Evolutionary conservation across 2,329 filamentous ascomycete genomes (phyloP), one percentile per base, ranked within the genome.

Genomic region (Penicillium sp.): DNA sequence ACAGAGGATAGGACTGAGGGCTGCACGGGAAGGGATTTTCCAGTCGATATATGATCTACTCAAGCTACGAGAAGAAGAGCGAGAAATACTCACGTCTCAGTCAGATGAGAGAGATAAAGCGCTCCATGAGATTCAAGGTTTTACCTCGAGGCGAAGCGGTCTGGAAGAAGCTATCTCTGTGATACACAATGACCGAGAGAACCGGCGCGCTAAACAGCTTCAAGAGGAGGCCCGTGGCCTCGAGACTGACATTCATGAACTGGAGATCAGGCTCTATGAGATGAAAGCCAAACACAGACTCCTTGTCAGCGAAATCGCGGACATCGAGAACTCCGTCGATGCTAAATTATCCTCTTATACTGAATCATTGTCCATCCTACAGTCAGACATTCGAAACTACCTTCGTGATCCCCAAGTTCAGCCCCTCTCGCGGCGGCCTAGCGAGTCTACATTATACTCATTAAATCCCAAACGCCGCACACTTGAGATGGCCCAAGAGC

Each of bases 291-390:
- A 77, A 49, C 82, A 86, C 63, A 75, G 78, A 18, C 75, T 78
- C 57, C 69, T 87, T n/a, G 54, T 81, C 31, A 71, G 75, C 27
- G 79, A 85, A 60, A 76, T 84, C 23, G 76, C 79, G 27, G 74
- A 81, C 14, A 71, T 80, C 12, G 79, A 85, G 61, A 87, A 85
- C 60, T 77, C 79, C 2, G 76, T 84, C 12, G 82, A 85, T 61
- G 81, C 83, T 11, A 82, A 81, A 60, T 64, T 86, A 31, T 83
- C 82, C 4, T 83, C 82, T 0, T 87, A 85, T 64, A 82, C 78
- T 53, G 75, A 79, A 20, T 81, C 82, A 12, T 64, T 87, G 46
- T 77, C 77, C 7, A 69, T 85, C 44, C 68, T 86, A 42, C 81
- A 86, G 54, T 77, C 77, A 40, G 79, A 86, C 43, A 74, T 85